phyloP scores from a whole-genome alignment of 129 eudicot species.

The Solidago caesia region DNA sequence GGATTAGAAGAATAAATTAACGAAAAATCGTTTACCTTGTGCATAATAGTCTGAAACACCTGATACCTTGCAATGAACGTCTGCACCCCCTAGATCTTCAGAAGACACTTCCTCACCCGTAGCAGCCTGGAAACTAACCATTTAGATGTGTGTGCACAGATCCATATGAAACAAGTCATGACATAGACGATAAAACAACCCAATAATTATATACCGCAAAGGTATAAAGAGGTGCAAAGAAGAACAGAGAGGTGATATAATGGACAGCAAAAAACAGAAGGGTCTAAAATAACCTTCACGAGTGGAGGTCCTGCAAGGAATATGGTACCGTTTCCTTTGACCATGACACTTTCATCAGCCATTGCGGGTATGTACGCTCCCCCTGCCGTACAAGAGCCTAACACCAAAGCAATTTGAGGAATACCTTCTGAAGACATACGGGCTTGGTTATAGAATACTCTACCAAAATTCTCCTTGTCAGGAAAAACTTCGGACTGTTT shows the following conservation, averaged over 20 bases:
- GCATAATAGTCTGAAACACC: slow-evolving; percentile 96
- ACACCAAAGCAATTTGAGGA: slow-evolving; percentile 92
- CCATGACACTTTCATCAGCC: slow-evolving; percentile 99
- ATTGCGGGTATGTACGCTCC: slow-evolving; percentile 99
- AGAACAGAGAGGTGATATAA: background rate
- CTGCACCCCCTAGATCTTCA: slow-evolving; percentile 96
- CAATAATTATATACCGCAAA: slow-evolving; percentile 5
- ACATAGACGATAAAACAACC: background rate
- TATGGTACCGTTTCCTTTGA: slow-evolving; percentile 97
- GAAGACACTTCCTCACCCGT: slow-evolving; percentile 97
- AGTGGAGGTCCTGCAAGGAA: slow-evolving; percentile 99
- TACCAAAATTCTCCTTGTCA: slow-evolving; percentile 91
- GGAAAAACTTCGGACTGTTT: slow-evolving; percentile 97
- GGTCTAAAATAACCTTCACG: slow-evolving; percentile 68
- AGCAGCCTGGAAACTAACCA: slow-evolving; percentile 70
- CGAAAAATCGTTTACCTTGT: slow-evolving; percentile 55
- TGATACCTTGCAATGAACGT: slow-evolving; percentile 87
- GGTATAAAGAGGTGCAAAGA: background rate
- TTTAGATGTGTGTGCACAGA: slow-evolving; percentile 25
- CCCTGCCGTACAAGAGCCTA: slow-evolving; percentile 99
- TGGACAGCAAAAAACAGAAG: background rate
- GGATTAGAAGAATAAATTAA: background rate
- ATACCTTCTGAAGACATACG: slow-evolving; percentile 88
- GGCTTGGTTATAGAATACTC: slow-evolving; percentile 91
- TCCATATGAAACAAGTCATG: slow-evolving; percentile 24